A percentile compares a stretch with the other conserved stretches of the same genome.
Evolutionary conservation across 176 grass and related monocot genomes (phyloP).

Genomic region (Canna indica): DNA sequence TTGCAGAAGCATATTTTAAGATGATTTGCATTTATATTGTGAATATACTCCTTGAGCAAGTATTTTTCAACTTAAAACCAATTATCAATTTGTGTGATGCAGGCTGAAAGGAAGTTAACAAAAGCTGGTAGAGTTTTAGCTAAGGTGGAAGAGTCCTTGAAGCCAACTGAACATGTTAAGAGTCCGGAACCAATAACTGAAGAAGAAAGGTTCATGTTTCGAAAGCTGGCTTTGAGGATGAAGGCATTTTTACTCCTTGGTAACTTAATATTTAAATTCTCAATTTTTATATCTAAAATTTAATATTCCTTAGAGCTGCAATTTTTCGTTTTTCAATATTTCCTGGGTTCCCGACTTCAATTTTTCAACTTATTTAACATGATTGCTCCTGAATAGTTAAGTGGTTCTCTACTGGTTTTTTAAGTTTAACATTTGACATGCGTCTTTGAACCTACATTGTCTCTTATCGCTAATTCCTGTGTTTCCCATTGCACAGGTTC

Average conservation of each 20-base stretch:
- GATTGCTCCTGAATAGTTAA: not conserved
- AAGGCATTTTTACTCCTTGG: constrained; percentile 88
- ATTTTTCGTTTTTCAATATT: constrained; percentile 12
- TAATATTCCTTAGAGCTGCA: constrained; percentile 5
- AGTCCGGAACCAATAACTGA: constrained; percentile 83
- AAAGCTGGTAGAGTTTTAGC: constrained; percentile 28
- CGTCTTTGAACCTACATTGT: not conserved
- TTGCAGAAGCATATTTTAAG: not conserved
- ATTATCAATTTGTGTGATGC: not conserved
- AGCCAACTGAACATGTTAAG: constrained; percentile 52
- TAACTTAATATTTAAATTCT: constrained; percentile 28
- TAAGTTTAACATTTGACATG: not conserved
- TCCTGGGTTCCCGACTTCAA: not conserved
- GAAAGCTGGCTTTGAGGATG: constrained; percentile 84
- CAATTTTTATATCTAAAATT: not conserved
- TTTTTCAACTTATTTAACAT: not conserved
- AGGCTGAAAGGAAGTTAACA: constrained; percentile 31
- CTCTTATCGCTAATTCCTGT: constrained; percentile 1
- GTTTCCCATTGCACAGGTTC: not conserved
- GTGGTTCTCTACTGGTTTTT: not conserved
- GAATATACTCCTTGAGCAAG: not conserved
- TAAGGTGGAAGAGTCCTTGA: constrained; percentile 79
- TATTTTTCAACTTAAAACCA: not conserved
- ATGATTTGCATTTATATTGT: not conserved
- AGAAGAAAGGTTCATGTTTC: constrained; percentile 88